Percentiles rank a stretch among this genome's conserved stretches.
phyloP scores from a whole-genome alignment of 2,329 filamentous ascomycete genomes.

The Arthrobotrys megalospora region DNA sequence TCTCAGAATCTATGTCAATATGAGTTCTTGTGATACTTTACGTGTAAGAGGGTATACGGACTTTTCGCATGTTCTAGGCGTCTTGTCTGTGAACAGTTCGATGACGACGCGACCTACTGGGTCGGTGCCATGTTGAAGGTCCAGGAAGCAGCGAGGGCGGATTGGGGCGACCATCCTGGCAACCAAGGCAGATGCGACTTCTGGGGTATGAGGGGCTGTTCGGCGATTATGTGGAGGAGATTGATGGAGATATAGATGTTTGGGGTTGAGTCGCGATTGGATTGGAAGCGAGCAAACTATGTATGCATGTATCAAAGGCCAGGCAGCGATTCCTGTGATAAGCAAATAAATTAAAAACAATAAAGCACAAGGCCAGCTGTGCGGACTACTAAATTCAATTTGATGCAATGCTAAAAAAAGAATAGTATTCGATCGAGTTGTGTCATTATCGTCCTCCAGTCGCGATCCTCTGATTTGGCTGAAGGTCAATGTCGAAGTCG shows the following conservation, averaged over 20 bases:
- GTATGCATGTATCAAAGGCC: neutral
- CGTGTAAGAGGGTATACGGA: slow-evolving; percentile 62
- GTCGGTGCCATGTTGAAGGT: slow-evolving; percentile 67
- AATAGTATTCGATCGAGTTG: too few species aligned
- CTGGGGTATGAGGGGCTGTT: neutral
- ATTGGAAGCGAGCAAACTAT: slow-evolving; percentile 31
- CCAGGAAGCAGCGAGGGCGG: slow-evolving; percentile 66
- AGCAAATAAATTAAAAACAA: neutral
- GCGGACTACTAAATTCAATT: too few species aligned
- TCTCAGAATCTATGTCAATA: slow-evolving; percentile 8
- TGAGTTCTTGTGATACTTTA: slow-evolving; percentile 14
- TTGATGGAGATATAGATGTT: slow-evolving; percentile 25
- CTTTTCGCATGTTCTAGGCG: slow-evolving; percentile 70
- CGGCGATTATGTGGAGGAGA: slow-evolving; percentile 18
- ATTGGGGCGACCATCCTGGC: slow-evolving; percentile 34
- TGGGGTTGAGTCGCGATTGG: slow-evolving; percentile 10
- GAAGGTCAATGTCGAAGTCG: neutral
- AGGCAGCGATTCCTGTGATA: neutral
- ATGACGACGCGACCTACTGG: slow-evolving; percentile 69
- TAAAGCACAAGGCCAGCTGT: too few species aligned
- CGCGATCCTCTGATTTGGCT: neutral
- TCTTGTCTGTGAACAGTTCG: slow-evolving; percentile 69
- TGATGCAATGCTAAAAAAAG: too few species aligned
- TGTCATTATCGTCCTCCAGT: too few species aligned
- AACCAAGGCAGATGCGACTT: slow-evolving; percentile 4